Base-by-base conservation (phyloP, 208 protist genomes). In the Crithidia brevicula region DNA sequence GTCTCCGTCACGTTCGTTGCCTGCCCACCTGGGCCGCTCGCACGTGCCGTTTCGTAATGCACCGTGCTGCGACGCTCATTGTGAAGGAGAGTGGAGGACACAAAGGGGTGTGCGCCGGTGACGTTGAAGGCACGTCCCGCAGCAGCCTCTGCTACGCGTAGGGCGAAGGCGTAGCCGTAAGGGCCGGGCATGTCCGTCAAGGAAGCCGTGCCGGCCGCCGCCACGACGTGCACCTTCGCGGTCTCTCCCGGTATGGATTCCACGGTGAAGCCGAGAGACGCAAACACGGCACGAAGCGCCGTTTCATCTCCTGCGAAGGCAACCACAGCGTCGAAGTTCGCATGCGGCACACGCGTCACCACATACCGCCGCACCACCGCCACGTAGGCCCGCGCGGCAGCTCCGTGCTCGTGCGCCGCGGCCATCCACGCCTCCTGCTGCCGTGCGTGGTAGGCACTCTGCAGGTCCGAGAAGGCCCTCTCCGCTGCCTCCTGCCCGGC, bases 1-100 rank as follows among this genome's bases (percentile, higher is more conserved):
- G 90, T 97, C 74, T 97, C 90, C 0, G 86, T 76, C 2, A 96
- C 90, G 54, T 97, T 97, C 3, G 79, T 81, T 4, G 93, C 90
- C 71, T 97, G 93, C 34, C 93, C 93, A 28, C 93, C 93, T 0
- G 93, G 93, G 15, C 89, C 89, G 65, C 88, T 93, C 31, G 89
- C 77, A 15, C 90, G 86, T 15, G 88, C 86, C 30, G 87, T 91
- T 10, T 96, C 90, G 78, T 86, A 95, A 3, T 67, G 58, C 30
- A 93, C 72, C 6, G 9, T 46, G 40, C 68, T 64, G 46, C 92
- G 89, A 10, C 76, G 30, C 2, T 33, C 3, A 56, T 96, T 95
- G 15, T 53, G 33, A 27, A 89, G 50, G 15, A 96, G 65, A 13
- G 78, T 67, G 9, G 57, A n/a, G 10, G 86, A 93, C 1, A 96